Evolutionary conservation across 768 basidiomycete genomes (phyloP).

Genomic region (Pholiota microspora): DNA sequence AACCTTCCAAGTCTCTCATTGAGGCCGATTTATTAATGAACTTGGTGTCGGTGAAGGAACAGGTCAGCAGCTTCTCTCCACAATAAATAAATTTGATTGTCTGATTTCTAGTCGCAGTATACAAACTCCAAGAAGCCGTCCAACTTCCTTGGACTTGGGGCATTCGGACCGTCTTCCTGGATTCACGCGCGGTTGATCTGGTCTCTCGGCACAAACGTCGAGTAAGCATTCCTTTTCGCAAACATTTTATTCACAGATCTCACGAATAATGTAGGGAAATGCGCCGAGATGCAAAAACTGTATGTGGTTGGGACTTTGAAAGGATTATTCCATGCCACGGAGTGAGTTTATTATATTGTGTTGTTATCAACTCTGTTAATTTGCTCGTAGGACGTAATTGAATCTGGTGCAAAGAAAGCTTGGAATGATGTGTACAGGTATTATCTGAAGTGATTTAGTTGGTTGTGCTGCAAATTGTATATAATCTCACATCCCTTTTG

Average conservation of each 20-base stretch:
- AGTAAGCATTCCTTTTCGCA: conserved; percentile 23
- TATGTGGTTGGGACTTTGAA: conserved; percentile 72
- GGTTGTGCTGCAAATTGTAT: no score
- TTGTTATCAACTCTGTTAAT: conserved; percentile 1
- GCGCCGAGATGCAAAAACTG: conserved; percentile 61
- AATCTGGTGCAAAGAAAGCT: conserved; percentile 54
- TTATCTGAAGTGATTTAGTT: conserved; percentile 20
- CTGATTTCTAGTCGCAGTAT: conserved; percentile 27
- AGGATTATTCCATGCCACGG: conserved; percentile 74
- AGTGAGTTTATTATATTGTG: conserved; percentile 23
- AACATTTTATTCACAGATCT: neutral
- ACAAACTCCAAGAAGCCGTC: conserved; percentile 33
- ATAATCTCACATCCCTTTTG: no score
- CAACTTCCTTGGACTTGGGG: conserved; percentile 22
- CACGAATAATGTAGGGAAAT: conserved; percentile 39
- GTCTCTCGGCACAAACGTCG: conserved; percentile 34
- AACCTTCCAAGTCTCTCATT: conserved; percentile 66
- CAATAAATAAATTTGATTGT: neutral
- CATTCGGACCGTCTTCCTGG: conserved; percentile 35
- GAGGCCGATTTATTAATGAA: conserved; percentile 86
- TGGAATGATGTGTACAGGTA: conserved; percentile 44
- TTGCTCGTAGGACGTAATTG: conserved; percentile 51
- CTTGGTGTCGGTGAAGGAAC: conserved; percentile 68
- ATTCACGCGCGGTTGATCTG: conserved; percentile 32
- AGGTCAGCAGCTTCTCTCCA: conserved; percentile 38